Conservation (phyloP, 2,329 filamentous ascomycete species). For the Clarireedia monteithiana region DNA sequence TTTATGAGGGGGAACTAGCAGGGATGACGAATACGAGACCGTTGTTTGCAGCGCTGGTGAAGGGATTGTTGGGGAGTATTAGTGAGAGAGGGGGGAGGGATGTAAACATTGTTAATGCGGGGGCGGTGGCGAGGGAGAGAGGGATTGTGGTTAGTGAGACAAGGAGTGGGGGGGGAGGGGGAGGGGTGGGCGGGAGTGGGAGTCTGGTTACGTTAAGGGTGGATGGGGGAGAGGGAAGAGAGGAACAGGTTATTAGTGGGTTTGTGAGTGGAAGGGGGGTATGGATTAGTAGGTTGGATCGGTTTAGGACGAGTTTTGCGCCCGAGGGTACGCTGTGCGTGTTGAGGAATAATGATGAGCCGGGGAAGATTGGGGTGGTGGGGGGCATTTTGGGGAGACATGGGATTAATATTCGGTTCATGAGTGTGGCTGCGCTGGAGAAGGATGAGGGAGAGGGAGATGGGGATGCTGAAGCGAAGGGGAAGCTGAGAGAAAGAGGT, state of each 20-base stretch:
- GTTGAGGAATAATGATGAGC: constrained; percentile 72
- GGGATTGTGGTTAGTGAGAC: constrained; percentile 73
- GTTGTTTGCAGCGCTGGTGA: constrained; percentile 70
- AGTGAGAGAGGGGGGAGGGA: constrained; percentile 57
- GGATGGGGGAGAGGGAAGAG: constrained; percentile 17
- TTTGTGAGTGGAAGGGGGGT: constrained; percentile 56
- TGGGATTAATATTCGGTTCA: constrained; percentile 72
- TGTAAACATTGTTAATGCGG: constrained; percentile 78
- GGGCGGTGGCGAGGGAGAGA: constrained; percentile 66
- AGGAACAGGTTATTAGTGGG: constrained; percentile 48
- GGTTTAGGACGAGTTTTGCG: constrained; percentile 66
- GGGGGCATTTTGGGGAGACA: constrained; percentile 62
- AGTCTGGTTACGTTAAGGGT: constrained; percentile 59
- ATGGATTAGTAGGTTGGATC: constrained; percentile 65
- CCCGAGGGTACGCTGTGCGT: constrained; percentile 70
- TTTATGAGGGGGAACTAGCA: constrained; percentile 69
- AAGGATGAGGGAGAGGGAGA: constrained; percentile 1
- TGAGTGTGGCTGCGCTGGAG: constrained; percentile 58
- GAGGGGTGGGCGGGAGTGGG: constrained; percentile 30
- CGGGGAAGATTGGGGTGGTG: constrained; percentile 76
- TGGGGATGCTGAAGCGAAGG: constrained; percentile 9
- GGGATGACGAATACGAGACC: constrained; percentile 67
- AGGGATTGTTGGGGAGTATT: constrained; percentile 64
- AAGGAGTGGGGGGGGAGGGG: constrained; percentile 44
- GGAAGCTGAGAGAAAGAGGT: constrained; percentile 19